Percentiles rank a stretch among this genome's conserved stretches.
These are phyloP conservation scores for Bifiguratus adelaidae DNA, from an alignment of 192 early-diverging fungal genomes.

Conservation along the genomic window DNA sequence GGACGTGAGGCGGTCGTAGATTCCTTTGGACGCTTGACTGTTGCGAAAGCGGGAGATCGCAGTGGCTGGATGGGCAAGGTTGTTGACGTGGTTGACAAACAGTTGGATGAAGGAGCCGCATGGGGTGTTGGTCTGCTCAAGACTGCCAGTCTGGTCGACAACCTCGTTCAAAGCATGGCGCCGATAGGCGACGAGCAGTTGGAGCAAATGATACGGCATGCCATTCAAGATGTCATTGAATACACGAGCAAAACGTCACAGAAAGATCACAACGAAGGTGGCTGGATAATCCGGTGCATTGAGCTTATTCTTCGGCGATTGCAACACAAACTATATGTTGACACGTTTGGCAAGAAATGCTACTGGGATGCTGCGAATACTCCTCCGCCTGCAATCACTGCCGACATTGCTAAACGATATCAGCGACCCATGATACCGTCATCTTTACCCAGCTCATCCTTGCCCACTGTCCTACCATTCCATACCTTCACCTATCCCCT, in stretches of 20 bases:
- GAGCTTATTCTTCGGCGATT: slow-evolving; percentile 44
- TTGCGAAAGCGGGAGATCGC: slow-evolving; percentile 3
- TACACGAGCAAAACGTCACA: not conserved
- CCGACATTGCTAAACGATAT: slow-evolving; percentile 7
- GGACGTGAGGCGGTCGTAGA: slow-evolving; percentile 23
- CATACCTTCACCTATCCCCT: slow-evolving; percentile 94
- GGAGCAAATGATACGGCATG: not conserved
- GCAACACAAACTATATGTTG: slow-evolving; percentile 60
- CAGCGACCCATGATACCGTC: slow-evolving; percentile 36
- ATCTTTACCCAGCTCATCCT: slow-evolving; percentile 38
- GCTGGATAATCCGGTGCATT: slow-evolving; percentile 56
- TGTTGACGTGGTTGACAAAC: slow-evolving; percentile 66
- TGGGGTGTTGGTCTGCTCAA: slow-evolving; percentile 49
- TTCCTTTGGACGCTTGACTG: slow-evolving; percentile 14
- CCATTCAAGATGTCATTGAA: not conserved
- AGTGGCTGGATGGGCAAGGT: slow-evolving; percentile 68
- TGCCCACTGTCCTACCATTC: slow-evolving; percentile 87
- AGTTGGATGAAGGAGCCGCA: slow-evolving; percentile 49
- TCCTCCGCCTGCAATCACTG: slow-evolving; percentile 5
- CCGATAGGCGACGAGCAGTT: not conserved
- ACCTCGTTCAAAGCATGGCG: no score
- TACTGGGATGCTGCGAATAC: no score
- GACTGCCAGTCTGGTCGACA: no score
- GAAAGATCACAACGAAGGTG: slow-evolving; percentile 51
- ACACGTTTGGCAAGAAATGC: slow-evolving; percentile 20